Base-by-base conservation (phyloP, 192 early-diverging fungal species). In the Entomortierella lignicola region DNA sequence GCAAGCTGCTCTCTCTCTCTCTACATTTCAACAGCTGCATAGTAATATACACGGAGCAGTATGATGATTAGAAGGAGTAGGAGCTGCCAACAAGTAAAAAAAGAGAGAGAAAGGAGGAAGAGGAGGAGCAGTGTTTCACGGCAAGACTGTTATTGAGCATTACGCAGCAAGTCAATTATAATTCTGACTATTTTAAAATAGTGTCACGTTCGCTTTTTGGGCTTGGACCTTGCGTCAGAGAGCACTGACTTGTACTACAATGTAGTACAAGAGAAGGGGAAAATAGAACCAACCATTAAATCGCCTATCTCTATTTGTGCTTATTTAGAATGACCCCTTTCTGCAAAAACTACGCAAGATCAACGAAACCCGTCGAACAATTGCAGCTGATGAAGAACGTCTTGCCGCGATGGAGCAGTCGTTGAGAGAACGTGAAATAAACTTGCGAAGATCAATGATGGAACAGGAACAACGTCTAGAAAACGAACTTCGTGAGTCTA, bases 391-490 rank as follows among this genome's bases (percentile, higher is more conserved):
- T 23, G 61, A 69, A 23, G 68, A 62, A 8, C 67, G 68, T 4
- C 51, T 79, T 6, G 67, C 59, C 42, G 68, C 58, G 5, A 69
- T 53, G 68, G 75, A 70, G 26, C 54, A 63, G 8, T 26, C 39
- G 0, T 60, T 79, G 67, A 58, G 61, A 50, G 62, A 70, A 23
- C 75, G 75, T 29, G 72, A 77, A 52, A 60, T 55, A 43, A 44
- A 48, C 27, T 32, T 74, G 31, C 20, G 44, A 25, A 34, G 52
- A 30, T 64, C 62, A 8, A 65, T 60, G 8, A 55, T 21, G 8
- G 63, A 73, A 27, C 55, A 43, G 8, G 73, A 68, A 27, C 53
- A 44, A 25, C 64, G 63, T n/a, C 29, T n/a, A 32, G 63, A 73
- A 31, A 48, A 26, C 10, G 71, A 64, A 27, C 32, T 64, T 32